Evolutionary conservation across 148 eudicot species (phyloP).

Genomic region (Chenopodium formosanum): DNA sequence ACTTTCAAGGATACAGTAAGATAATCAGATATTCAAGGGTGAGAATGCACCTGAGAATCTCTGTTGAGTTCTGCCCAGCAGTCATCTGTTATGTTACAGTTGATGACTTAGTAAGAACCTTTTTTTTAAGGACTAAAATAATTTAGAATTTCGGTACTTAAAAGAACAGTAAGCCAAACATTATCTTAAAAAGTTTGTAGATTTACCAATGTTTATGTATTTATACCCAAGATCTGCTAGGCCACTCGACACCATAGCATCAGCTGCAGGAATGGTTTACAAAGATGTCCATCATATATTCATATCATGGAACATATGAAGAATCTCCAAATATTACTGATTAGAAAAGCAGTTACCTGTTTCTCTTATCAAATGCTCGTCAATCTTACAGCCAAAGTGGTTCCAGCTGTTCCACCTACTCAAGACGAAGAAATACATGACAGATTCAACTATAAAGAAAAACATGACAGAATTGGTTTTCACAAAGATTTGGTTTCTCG

Average conservation of each 20-base stretch:
- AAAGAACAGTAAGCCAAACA: neutral
- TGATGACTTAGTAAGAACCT: neutral
- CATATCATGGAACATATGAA: neutral
- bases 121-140: neutral
- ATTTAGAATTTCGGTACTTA: too few relatives aligned
- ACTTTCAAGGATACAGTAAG: too few relatives aligned
- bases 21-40: neutral
- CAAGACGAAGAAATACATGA: neutral
- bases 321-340: neutral
- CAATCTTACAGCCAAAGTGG: constrained; percentile 35
- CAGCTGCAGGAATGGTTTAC: constrained; percentile 41
- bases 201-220: constrained; percentile 73
- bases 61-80: constrained; percentile 75
- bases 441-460: neutral
- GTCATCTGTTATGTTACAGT: constrained; percentile 55
- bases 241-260: constrained; percentile 74
- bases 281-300: neutral
- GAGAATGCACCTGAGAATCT: constrained; percentile 35
- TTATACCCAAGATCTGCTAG: constrained; percentile 66
- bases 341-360: neutral
- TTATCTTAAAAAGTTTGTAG: neutral
- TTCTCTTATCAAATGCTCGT: neutral
- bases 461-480: neutral
- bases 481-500: too few relatives aligned
- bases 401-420: constrained; percentile 51